Base-by-base conservation (phyloP, 2,329 filamentous ascomycete species). In the Aureobasidium leucospermi region DNA sequence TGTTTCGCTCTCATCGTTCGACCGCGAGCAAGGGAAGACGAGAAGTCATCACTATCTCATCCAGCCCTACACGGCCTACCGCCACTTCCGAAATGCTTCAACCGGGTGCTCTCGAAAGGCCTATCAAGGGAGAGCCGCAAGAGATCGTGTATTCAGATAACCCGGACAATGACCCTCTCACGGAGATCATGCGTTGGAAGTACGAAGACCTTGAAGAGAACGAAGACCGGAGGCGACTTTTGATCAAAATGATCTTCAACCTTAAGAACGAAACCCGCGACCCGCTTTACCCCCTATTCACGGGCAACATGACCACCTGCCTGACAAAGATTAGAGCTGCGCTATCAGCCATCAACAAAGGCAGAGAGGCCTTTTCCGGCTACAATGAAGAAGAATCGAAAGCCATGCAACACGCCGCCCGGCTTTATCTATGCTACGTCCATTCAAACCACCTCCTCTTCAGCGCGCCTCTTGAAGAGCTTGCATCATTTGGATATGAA, bases 281-380 rank as follows among this genome's bases (percentile, higher is more conserved):
- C 11, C 19, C 23, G 19, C 29, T 59, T n/a, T 15, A 31, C 2
- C 23, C 13, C 38, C 29, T 75, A 61, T 75, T 81, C 38, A 79
- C 74, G 64, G 72, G 71, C 64, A 77, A 70, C 62, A 73, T 81
- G 62, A 81, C 72, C 64, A 70, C 66, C 63, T 45, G 41, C 11
- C 16, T 56, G n/a, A 23, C 29, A 6, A 47, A 48, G 6, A 16
- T 49, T n/a, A 43, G 36, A 38, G n/a, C n/a, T 29, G 59, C 55
- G 5, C 23, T 59, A 8, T 11, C 29, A 6, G 34, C 23, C 15
- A 23, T 31, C 15, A 32, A 36, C 13, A 3, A 38, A 15, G 23
- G 41, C 16, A 11, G 15, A n/a, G 32, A 31, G 10, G 6, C 10
- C 6, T 31, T 46, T 13, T 28, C 16, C 13, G 39, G 29, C 15